Conservation (phyloP, 768 basidiomycete species). For the Russula virescens region DNA sequence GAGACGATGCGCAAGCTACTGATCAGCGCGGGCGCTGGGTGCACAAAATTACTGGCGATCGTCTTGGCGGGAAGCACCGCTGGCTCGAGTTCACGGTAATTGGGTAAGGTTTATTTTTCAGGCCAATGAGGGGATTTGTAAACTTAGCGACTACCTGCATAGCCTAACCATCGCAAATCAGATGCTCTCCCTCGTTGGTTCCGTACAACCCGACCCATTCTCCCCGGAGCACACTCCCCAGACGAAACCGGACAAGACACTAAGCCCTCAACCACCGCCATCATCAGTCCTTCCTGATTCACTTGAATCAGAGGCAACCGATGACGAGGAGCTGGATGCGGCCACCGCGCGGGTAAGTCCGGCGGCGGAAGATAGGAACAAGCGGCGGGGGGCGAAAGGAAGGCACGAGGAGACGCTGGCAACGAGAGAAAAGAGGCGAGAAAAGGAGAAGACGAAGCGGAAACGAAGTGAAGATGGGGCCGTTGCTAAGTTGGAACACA, state of each 20-base stretch:
- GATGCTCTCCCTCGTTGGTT: slow-evolving; percentile 87
- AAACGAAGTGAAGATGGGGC: slow-evolving; percentile 26
- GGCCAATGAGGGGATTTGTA: not conserved
- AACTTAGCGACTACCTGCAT: slow-evolving; percentile 9
- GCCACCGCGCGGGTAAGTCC: slow-evolving; percentile 31
- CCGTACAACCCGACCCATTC: slow-evolving; percentile 72
- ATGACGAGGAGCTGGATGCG: slow-evolving; percentile 29
- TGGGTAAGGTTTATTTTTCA: slow-evolving; percentile 48
- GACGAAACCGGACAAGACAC: slow-evolving; percentile 26
- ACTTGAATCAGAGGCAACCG: slow-evolving; percentile 24
- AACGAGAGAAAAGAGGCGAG: slow-evolving; percentile 25
- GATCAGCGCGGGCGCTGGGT: slow-evolving; percentile 73
- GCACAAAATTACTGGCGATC: slow-evolving; percentile 59
- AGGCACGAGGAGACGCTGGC: slow-evolving; percentile 18
- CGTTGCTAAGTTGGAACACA: slow-evolving; percentile 20
- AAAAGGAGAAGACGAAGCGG: slow-evolving; percentile 27
- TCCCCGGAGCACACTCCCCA: slow-evolving; percentile 49
- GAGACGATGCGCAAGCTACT: slow-evolving; percentile 29
- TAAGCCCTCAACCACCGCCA: slow-evolving; percentile 20
- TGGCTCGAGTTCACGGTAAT: slow-evolving; percentile 80
- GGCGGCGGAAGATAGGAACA: slow-evolving; percentile 29
- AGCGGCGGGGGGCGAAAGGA: slow-evolving; percentile 7
- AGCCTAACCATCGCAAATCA: slow-evolving; percentile 89
- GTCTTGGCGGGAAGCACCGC: slow-evolving; percentile 62
- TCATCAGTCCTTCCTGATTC: slow-evolving; percentile 18